Evolutionary conservation across 176 grass and related monocot species (phyloP).

Genomic region (Pontederia paniculata): DNA sequence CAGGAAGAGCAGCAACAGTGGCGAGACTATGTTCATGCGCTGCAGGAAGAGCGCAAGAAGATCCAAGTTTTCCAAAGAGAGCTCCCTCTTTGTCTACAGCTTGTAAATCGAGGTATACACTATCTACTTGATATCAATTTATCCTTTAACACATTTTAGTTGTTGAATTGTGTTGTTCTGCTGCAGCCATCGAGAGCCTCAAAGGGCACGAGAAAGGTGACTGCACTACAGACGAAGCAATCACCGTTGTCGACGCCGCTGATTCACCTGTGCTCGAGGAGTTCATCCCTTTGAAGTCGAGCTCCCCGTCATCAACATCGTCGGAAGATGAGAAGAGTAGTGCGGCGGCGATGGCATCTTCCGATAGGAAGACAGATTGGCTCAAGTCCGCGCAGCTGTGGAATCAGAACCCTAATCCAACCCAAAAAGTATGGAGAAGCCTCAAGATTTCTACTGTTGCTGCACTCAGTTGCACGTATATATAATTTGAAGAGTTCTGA

Average conservation of each 20-base stretch:
- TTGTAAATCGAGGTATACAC: conserved; percentile 70
- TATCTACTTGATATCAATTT: background rate
- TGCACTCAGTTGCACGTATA: background rate
- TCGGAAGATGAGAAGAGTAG: conserved; percentile 28
- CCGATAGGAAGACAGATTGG: conserved; percentile 45
- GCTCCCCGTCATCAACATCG: conserved; percentile 28
- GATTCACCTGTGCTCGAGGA: conserved; percentile 67
- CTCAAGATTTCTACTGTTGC: background rate
- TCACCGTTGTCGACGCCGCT: conserved; percentile 34
- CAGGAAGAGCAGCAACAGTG: conserved; percentile 3
- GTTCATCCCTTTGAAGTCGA: conserved; percentile 85
- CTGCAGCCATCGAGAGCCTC: conserved; percentile 62
- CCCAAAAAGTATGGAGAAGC: background rate
- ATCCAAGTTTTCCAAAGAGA: conserved; percentile 85
- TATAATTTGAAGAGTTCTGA: background rate
- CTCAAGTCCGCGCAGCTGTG: conserved; percentile 75
- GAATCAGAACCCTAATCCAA: conserved; percentile 25
- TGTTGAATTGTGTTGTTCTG: background rate
- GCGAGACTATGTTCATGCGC: conserved; percentile 50
- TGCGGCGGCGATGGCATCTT: background rate
- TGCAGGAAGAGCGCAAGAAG: conserved; percentile 75
- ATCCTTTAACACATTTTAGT: background rate
- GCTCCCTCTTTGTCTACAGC: conserved; percentile 74
- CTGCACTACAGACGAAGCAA: no score
- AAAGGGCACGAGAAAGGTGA: conserved; percentile 29